Conservation (phyloP, 768 basidiomycete species). For the Trametes sanguinea region DNA sequence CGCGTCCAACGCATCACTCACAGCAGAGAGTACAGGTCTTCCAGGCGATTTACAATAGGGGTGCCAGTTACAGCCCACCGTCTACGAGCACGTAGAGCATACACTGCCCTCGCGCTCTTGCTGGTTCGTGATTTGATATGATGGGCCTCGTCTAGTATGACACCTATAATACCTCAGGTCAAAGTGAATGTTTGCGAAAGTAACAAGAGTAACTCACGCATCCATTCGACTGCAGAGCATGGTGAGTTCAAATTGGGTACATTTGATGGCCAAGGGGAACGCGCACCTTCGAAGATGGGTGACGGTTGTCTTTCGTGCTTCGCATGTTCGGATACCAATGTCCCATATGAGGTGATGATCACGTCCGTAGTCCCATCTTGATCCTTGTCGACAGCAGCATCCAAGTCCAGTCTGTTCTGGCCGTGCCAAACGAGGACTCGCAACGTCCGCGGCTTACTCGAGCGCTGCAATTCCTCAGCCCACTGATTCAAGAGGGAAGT, state of each 20-base stretch:
- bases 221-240: constrained; percentile 64
- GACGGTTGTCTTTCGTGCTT: constrained; percentile 65
- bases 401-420: constrained; percentile 76
- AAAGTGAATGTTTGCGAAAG: background rate
- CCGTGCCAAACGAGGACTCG: constrained; percentile 85
- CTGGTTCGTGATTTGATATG: constrained; percentile 89
- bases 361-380: constrained; percentile 68
- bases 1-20: constrained; percentile 30
- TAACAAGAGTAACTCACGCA: constrained; percentile 39
- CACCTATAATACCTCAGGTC: constrained; percentile 25
- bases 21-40: constrained; percentile 88
- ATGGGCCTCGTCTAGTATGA: constrained; percentile 93
- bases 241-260: background rate
- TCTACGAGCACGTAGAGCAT: constrained; percentile 73
- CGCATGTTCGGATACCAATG: constrained; percentile 84
- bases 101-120: constrained; percentile 87
- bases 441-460: constrained; percentile 68
- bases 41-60: constrained; percentile 91
- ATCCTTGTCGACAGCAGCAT: constrained; percentile 46
- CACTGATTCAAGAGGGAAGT: constrained; percentile 91
- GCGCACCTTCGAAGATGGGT: constrained; percentile 71
- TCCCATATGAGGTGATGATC: constrained; percentile 92
- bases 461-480: constrained; percentile 89
- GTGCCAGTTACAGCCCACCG: constrained; percentile 96
- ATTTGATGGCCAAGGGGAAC: background rate